Evolutionary conservation across 345 rosid genomes (phyloP), one percentile per base, ranked within the genome.

Genomic region (Sonneratia alba): DNA sequence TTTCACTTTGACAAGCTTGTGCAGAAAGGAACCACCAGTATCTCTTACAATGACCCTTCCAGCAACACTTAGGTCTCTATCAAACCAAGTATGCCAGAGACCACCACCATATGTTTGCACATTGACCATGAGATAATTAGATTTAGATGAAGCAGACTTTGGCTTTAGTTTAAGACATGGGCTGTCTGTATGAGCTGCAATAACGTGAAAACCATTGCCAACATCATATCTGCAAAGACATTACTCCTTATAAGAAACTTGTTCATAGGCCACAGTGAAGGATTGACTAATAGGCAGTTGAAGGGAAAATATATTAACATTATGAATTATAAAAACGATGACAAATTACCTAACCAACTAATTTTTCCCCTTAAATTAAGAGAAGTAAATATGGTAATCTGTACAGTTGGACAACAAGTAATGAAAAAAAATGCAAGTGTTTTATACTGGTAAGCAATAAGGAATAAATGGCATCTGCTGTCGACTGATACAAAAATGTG

Each of bases 41-140:
- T 81, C 84, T 79, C 87, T 90, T 73, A 94, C 78, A 73, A 94
- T 85, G 56, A 84, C 95, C 80, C 97, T 84, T 69, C 98, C 98
- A 1, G 98, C 98, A 80, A 91, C 95, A 81, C 91, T 94, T 82
- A 94, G 81, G 76, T 94, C 98, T 76, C 98, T 84, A 77, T 91
- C 97, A 73, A 94, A 94, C 98, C 98, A 94, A 11, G 98, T 94
- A 59, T 94, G 96, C 98, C 98, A 94, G 75, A 94, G 82, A 77
- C 97, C 98, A 80, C 91, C 87, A 34, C 98, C 98, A 78, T 94
- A 94, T 37, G 96, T 91, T 79, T 94, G 97, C 77, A 94, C 97
- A 81, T 88, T 90, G 56, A 91, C 95, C 95, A 91, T 91, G 68
- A 94, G 83, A 76, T 85, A 91, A 70, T 88, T 85, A 69, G 98